Conservation (phyloP, 495 filamentous ascomycete species). For the Neurospora sp. region DNA sequence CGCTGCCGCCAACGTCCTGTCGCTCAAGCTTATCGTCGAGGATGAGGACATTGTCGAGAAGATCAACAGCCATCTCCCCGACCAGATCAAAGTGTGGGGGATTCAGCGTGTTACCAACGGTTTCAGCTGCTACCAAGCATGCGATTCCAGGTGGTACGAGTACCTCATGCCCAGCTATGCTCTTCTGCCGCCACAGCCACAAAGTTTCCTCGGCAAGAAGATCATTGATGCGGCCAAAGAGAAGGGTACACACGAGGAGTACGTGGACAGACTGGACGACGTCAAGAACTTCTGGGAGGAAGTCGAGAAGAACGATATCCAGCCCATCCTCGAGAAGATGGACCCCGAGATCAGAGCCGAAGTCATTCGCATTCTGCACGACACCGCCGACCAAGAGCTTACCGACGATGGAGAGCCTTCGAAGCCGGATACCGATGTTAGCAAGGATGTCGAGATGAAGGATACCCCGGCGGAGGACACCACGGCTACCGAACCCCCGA, state of each 20-base stretch:
- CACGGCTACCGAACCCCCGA: not conserved
- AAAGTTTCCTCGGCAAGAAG: slow-evolving; percentile 71
- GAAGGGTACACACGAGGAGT: slow-evolving; percentile 56
- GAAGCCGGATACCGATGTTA: slow-evolving; percentile 2
- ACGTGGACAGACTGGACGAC: slow-evolving; percentile 60
- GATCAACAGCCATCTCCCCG: slow-evolving; percentile 75
- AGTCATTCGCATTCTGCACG: slow-evolving; percentile 31
- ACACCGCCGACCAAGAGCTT: slow-evolving; percentile 21
- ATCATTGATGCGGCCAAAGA: slow-evolving; percentile 62
- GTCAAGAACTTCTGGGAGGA: slow-evolving; percentile 72
- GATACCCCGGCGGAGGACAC: slow-evolving; percentile 2
- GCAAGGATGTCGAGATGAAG: slow-evolving; percentile 6
- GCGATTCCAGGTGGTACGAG: slow-evolving; percentile 91
- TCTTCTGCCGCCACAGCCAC: slow-evolving; percentile 84
- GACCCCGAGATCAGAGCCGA: slow-evolving; percentile 32
- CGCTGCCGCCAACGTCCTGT: slow-evolving; percentile 92
- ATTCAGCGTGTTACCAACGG: slow-evolving; percentile 71
- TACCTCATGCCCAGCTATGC: slow-evolving; percentile 88
- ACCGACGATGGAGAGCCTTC: slow-evolving; percentile 6
- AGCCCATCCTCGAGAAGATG: slow-evolving; percentile 54
- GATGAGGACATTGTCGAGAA: slow-evolving; percentile 77
- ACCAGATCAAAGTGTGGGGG: slow-evolving; percentile 91
- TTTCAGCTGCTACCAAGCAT: slow-evolving; percentile 87
- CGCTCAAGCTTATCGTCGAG: slow-evolving; percentile 90
- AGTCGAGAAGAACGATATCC: slow-evolving; percentile 63